Evolutionary conservation across 2,329 filamentous ascomycete genomes (phyloP).

Genomic region (Aspergillus texensis): DNA sequence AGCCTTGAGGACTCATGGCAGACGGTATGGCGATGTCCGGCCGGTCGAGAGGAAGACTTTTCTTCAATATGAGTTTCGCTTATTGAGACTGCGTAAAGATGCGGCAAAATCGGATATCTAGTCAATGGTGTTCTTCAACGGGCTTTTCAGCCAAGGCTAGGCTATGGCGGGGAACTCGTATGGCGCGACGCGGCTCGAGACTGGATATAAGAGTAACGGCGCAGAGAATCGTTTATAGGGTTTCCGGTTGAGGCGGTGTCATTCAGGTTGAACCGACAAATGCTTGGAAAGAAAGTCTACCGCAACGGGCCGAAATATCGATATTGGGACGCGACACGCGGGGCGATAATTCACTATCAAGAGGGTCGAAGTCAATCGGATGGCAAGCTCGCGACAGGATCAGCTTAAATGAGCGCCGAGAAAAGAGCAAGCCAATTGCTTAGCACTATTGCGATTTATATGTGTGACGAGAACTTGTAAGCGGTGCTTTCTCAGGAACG

Average conservation of each 20-base stretch:
- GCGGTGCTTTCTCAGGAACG: background rate
- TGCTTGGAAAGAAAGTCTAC: background rate
- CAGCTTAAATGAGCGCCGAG: background rate
- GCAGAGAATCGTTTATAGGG: background rate
- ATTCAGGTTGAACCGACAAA: background rate
- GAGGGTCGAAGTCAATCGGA: background rate
- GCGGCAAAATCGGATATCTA: background rate
- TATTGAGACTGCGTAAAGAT: background rate
- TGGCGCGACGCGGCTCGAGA: slow-evolving; percentile 2
- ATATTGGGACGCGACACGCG: background rate
- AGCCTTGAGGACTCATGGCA: slow-evolving; percentile 45
- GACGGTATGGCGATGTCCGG: slow-evolving; percentile 16
- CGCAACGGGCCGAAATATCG: background rate
- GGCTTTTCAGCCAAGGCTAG: background rate
- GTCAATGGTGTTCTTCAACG: background rate
- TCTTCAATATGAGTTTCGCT: background rate
- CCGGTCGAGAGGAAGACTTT: slow-evolving; percentile 8
- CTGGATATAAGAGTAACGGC: background rate
- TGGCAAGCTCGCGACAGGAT: background rate
- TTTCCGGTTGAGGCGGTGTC: background rate
- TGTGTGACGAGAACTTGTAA: background rate
- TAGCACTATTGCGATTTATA: slow-evolving; percentile 1
- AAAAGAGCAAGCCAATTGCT: background rate
- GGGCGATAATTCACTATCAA: slow-evolving; percentile 1
- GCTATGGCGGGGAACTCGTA: slow-evolving; percentile 3